These are phyloP conservation scores for Didymella pomorum DNA, from an alignment of 2,329 filamentous ascomycete genomes.

Conservation along the genomic window DNA sequence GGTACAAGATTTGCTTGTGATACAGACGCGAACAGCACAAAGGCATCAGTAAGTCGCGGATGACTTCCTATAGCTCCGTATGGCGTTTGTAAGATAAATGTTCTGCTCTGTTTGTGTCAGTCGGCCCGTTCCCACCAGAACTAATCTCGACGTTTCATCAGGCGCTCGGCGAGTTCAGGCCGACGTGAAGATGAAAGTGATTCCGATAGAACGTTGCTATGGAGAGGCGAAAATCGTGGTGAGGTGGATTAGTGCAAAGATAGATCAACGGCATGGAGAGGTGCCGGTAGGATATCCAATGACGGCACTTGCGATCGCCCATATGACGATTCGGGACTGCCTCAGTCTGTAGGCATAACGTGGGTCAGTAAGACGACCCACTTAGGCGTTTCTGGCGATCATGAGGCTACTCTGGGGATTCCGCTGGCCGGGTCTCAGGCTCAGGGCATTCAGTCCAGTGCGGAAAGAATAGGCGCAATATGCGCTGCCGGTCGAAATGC, in stretches of 20 bases:
- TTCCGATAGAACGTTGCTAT: background rate
- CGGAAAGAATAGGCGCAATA: background rate
- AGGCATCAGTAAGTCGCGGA: background rate
- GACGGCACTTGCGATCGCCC: background rate
- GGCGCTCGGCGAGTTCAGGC: slow-evolving; percentile 6
- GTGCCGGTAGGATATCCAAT: slow-evolving; percentile 5
- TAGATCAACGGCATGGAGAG: slow-evolving; percentile 9
- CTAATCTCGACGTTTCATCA: slow-evolving; percentile 3
- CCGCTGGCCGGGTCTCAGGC: slow-evolving; percentile 15
- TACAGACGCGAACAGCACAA: background rate
- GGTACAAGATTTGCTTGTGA: background rate
- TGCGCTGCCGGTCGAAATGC: background rate
- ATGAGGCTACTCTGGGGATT: slow-evolving; percentile 16
- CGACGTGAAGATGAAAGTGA: background rate
- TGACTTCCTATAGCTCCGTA: background rate
- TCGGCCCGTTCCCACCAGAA: slow-evolving; percentile 1
- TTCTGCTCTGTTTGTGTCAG: background rate
- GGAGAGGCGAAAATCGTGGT: slow-evolving; percentile 11
- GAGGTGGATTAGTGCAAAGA: background rate
- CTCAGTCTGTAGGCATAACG: slow-evolving; percentile 19
- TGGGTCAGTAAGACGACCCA: slow-evolving; percentile 8
- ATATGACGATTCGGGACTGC: background rate
- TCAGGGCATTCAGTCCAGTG: background rate
- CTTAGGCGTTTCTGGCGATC: slow-evolving; percentile 19
- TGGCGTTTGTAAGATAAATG: background rate